These are phyloP conservation scores for Punica granatum DNA, from an alignment of 345 rosid species.

Conservation along the genomic window DNA sequence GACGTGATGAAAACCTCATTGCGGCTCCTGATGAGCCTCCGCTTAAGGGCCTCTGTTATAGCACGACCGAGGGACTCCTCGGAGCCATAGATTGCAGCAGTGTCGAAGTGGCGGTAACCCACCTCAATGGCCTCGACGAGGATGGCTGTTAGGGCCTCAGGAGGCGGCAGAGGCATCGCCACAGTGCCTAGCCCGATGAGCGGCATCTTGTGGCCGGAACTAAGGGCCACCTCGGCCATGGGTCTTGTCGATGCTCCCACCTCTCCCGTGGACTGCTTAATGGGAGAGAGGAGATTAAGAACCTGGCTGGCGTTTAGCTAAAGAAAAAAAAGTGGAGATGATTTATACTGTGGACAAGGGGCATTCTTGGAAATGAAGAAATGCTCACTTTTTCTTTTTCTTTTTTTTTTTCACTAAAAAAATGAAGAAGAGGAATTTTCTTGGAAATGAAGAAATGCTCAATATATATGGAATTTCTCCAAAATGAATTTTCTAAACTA, in stretches of 20 bases:
- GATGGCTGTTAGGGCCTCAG: constrained; percentile 11
- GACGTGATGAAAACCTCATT: constrained; percentile 56
- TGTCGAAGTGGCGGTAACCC: constrained; percentile 75
- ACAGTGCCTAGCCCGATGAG: constrained; percentile 40
- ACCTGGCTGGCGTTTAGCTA: no score
- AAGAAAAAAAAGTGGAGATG: no score
- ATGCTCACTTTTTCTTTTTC: no score
- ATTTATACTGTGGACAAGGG: no score
- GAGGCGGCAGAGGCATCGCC: constrained; percentile 15
- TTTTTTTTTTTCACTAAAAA: no score
- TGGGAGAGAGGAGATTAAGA: no score
- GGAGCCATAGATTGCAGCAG: constrained; percentile 38
- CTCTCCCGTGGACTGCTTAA: background rate
- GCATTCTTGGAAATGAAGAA: no score
- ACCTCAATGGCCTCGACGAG: constrained; percentile 32
- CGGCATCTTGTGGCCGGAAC: constrained; percentile 32
- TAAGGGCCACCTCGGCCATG: constrained; percentile 16
- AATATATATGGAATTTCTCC: no score
- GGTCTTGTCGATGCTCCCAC: background rate
- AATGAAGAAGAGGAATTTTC: no score
- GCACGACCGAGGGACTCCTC: constrained; percentile 57
- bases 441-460: no score
- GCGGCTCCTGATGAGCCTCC: constrained; percentile 31
- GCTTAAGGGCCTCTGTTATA: constrained; percentile 33
- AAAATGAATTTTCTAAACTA: no score